Base-by-base conservation (phyloP, 2,329 filamentous ascomycete species). In the Drechslera avenae region DNA sequence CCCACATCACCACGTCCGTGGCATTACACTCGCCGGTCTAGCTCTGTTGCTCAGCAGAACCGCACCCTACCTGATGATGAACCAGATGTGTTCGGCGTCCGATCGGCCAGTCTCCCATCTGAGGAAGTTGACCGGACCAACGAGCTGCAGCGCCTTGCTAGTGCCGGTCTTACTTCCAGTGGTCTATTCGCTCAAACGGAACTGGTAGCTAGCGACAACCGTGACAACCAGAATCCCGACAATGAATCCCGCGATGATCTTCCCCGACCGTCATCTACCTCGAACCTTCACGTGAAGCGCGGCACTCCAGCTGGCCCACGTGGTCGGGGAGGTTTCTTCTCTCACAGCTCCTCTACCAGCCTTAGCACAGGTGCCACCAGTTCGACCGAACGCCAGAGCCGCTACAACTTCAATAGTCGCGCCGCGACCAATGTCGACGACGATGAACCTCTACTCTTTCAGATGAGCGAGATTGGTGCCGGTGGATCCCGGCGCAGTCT, bases 401-500 rank as follows among this genome's bases (percentile, higher is more conserved):
- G 79, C 43, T 75, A 78, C 48, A 81, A 77, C 48, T 76, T 78
- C 39, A 73, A 75, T 0, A 75, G 78, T 33, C 73, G 75, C 17
- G 60, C 68, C 13, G 72, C 57, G 1, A 67, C 68, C 0, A 72
- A 75, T n/a, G 32, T 62, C 7, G 79, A 83, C 18, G 85, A 88
- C 52, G 87, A 89, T 46, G 87, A 90, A 63, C 86, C 85, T 0
- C 71, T 90, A 8, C 78, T 90, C 8, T 90, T 90, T 70, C 85
- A 87, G 56, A 84, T 90, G 79, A 88, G 85, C 30, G 87, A 90
- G 69, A 82, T 89, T 66, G 85, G 85, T 59, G 57, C 64, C 4
- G 67, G 66, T 9, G 67, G 64, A 6, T 70, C 68, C 8, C 60
- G 72, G 4, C 67, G 72, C 35, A 75, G 72, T 44, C 57, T 75